Evolutionary conservation across 768 basidiomycete genomes (phyloP).

Genomic region (Lactarius deliciosus): DNA sequence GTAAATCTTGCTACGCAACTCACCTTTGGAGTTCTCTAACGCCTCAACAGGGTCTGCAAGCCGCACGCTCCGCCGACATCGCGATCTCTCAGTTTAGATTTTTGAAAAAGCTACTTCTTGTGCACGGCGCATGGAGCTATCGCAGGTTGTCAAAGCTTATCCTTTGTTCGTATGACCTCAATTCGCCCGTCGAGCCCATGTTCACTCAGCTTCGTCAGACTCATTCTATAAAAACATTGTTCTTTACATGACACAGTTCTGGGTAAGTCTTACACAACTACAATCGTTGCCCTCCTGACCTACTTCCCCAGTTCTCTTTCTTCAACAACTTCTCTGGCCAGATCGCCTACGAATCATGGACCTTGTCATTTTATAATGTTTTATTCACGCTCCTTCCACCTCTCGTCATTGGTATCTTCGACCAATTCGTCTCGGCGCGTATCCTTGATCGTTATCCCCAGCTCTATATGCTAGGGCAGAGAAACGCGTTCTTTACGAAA

Average conservation of each 20-base stretch:
- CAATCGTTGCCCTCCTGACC: constrained; percentile 25
- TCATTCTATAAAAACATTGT: constrained; percentile 99
- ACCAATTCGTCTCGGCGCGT: constrained; percentile 96
- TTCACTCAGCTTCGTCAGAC: constrained; percentile 46
- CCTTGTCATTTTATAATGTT: constrained; percentile 94
- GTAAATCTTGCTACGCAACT: constrained; percentile 38
- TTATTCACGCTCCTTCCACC: constrained; percentile 95
- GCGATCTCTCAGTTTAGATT: constrained; percentile 97
- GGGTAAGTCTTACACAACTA: constrained; percentile 54
- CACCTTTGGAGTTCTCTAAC: not conserved
- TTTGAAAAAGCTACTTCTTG: constrained; percentile 90
- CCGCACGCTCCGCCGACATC: constrained; percentile 94
- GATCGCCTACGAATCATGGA: constrained; percentile 98
- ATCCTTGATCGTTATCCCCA: constrained; percentile 97
- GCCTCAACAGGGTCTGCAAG: constrained; percentile 80
- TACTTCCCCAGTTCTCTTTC: constrained; percentile 81
- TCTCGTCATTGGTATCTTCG: constrained; percentile 95
- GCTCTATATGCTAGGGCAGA: constrained; percentile 90
- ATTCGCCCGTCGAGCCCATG: constrained; percentile 12
- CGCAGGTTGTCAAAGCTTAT: constrained; percentile 92
- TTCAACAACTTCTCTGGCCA: constrained; percentile 99
- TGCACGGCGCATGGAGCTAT: constrained; percentile 99
- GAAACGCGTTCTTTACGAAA: constrained; percentile 90
- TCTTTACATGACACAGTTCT: constrained; percentile 98
- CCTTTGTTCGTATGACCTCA: constrained; percentile 62